Conservation (phyloP, 2,329 filamentous ascomycete species). For the Cytospora leucostoma region DNA sequence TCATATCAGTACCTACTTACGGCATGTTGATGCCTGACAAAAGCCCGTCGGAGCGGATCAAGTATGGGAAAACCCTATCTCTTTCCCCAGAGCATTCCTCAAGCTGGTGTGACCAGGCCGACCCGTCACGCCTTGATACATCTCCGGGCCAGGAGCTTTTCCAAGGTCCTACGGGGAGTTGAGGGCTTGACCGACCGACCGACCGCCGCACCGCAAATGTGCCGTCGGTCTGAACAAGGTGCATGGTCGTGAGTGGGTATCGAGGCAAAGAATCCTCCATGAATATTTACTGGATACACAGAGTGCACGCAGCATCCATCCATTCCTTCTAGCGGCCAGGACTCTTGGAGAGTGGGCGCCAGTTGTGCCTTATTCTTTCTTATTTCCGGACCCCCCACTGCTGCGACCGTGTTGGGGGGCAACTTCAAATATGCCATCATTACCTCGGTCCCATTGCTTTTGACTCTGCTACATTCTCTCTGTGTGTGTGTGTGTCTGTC, state of each 20-base stretch:
- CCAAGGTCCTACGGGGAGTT: too few relatives aligned
- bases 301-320: background rate
- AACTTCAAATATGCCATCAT: background rate
- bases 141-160: background rate
- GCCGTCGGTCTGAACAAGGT: background rate
- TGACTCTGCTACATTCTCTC: background rate
- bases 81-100: too few relatives aligned
- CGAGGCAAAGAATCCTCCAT: background rate
- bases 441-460: background rate
- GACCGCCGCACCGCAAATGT: background rate
- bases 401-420: background rate
- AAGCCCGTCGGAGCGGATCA: too few relatives aligned
- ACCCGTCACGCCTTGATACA: background rate
- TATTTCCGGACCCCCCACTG: constrained; percentile 12
- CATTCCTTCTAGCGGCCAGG: constrained; percentile 3
- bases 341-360: background rate
- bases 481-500: background rate
- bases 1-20: too few relatives aligned
- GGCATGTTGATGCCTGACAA: too few relatives aligned
- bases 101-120: background rate
- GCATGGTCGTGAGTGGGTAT: background rate
- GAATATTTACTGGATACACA: background rate
- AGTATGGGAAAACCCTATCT: too few relatives aligned
- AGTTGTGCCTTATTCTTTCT: constrained; percentile 8
- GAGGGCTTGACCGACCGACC: background rate